Percentiles rank a stretch among this genome's conserved stretches.
phyloP scores from a whole-genome alignment of 257 asterid genomes.

The Leptodermis oblonga region DNA sequence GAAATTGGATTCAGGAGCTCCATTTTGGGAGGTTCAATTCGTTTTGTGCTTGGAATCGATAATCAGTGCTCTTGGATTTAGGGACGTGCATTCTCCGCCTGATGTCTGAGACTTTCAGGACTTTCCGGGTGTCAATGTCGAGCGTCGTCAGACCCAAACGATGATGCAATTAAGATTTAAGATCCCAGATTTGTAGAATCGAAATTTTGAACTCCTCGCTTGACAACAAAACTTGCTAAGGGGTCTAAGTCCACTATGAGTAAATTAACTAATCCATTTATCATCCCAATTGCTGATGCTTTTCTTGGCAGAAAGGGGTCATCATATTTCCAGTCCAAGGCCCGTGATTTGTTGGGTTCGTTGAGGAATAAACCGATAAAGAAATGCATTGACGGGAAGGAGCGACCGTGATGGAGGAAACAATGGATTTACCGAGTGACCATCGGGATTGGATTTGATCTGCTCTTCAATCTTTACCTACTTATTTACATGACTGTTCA shows the following conservation, averaged over 20 bases:
- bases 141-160: slow-evolving; percentile 69
- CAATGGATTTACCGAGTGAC: too few relatives aligned
- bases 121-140: slow-evolving; percentile 48
- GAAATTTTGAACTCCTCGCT: slow-evolving; percentile 51
- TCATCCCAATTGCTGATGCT: slow-evolving; percentile 53
- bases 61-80: slow-evolving; percentile 49
- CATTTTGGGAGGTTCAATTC: slow-evolving; percentile 36
- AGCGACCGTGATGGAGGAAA: too few relatives aligned
- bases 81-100: slow-evolving; percentile 63
- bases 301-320: slow-evolving; percentile 42
- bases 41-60: slow-evolving; percentile 28
- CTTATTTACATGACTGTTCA: too few relatives aligned
- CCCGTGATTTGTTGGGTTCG: slow-evolving; percentile 58
- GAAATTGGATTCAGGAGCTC: slow-evolving; percentile 46
- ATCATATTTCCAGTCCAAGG: slow-evolving; percentile 46
- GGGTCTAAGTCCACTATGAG: slow-evolving; percentile 53
- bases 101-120: slow-evolving; percentile 44
- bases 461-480: too few relatives aligned
- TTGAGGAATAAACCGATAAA: slow-evolving; percentile 45
- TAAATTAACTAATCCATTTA: slow-evolving; percentile 45
- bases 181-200: slow-evolving; percentile 26
- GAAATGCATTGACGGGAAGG: slow-evolving; percentile 54
- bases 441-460: too few relatives aligned
- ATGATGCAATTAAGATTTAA: slow-evolving; percentile 62
- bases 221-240: slow-evolving; percentile 35